phyloP scores from a whole-genome alignment of 2,329 filamentous ascomycete genomes.

The Furcasterigmium furcatum region DNA sequence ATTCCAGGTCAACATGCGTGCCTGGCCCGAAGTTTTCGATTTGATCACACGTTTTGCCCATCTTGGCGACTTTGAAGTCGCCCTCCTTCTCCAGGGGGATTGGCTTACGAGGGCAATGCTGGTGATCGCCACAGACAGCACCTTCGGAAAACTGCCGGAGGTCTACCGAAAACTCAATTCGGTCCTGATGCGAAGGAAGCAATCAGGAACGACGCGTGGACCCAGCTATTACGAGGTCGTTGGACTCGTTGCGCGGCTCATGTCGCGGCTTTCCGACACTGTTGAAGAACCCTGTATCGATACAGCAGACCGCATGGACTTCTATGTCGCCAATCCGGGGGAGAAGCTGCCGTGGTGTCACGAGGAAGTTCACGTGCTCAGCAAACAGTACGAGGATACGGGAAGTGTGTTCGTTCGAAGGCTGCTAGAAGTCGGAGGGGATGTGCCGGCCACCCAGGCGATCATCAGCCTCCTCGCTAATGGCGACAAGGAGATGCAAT shows the following conservation, averaged over 20 bases:
- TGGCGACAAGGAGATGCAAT: conserved; percentile 47
- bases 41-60: conserved; percentile 65
- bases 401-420: conserved; percentile 61
- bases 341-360: conserved; percentile 39
- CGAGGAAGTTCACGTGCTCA: conserved; percentile 42
- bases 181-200: neutral
- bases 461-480: conserved; percentile 58
- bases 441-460: conserved; percentile 42
- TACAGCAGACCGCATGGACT: conserved; percentile 32
- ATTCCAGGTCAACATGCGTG: conserved; percentile 59
- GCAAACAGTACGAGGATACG: conserved; percentile 34
- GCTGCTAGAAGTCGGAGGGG: conserved; percentile 61
- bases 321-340: conserved; percentile 21
- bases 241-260: no score
- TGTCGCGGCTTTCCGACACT: neutral
- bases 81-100: conserved; percentile 55
- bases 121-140: conserved; percentile 58
- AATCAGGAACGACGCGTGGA: conserved; percentile 19
- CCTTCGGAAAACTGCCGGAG: conserved; percentile 39
- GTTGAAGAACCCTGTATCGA: conserved; percentile 1
- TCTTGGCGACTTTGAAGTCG: conserved; percentile 56
- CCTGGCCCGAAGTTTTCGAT: conserved; percentile 76
- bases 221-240: no score
- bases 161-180: conserved; percentile 54
- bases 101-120: conserved; percentile 58